Percentiles rank a stretch among this genome's conserved stretches.
Conservation (phyloP, 495 filamentous ascomycete genomes). For the Cairneyella variabilis region DNA sequence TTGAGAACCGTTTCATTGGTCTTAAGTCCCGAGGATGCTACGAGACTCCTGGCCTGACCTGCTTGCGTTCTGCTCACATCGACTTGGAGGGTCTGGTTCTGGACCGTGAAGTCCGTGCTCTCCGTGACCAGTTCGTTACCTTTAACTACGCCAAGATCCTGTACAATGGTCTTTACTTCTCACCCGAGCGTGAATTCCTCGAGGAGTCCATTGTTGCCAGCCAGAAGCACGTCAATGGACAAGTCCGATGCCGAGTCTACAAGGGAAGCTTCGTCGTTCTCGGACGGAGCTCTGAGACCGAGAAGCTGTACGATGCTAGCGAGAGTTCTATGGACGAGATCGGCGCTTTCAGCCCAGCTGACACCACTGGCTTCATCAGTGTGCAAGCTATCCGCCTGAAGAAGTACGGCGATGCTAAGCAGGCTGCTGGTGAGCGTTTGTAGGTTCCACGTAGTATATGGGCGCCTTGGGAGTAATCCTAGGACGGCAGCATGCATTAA, state of each 20-base stretch:
- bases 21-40: conserved; percentile 91
- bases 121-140: conserved; percentile 82
- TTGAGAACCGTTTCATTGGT: conserved; percentile 83
- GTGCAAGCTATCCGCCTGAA: conserved; percentile 83
- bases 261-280: conserved; percentile 75
- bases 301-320: conserved; percentile 80
- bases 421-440: conserved; percentile 48
- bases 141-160: conserved; percentile 69
- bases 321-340: conserved; percentile 88
- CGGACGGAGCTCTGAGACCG: conserved; percentile 69
- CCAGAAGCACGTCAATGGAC: conserved; percentile 67
- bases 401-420: conserved; percentile 79
- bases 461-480: too few species aligned
- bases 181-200: conserved; percentile 63
- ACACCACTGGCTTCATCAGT: conserved; percentile 74
- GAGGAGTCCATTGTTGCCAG: conserved; percentile 67
- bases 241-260: conserved; percentile 68
- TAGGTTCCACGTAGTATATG: too few species aligned
- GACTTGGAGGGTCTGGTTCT: conserved; percentile 83
- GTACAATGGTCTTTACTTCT: conserved; percentile 84
- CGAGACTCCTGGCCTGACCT: conserved; percentile 68
- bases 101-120: conserved; percentile 76
- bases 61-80: conserved; percentile 70
- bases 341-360: conserved; percentile 70
- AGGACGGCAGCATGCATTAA: too few species aligned